Evolutionary conservation across 108 stramenopile species (phyloP).

Genomic region (Poteriospumella lacustris): DNA sequence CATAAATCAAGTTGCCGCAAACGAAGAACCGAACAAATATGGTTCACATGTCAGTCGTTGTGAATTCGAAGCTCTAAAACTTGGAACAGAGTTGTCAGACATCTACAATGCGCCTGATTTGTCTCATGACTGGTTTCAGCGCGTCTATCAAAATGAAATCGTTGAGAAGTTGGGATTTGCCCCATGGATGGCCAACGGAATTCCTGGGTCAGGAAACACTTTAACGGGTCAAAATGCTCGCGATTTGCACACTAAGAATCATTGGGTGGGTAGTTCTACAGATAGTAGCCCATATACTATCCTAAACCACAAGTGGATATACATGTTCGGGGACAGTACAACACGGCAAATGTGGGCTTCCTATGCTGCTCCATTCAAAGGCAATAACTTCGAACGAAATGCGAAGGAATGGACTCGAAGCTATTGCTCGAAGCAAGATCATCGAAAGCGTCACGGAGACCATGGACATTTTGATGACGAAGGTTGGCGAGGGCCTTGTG

Average conservation of each 20-base stretch:
- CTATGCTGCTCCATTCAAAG: constrained; percentile 2
- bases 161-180: constrained; percentile 16
- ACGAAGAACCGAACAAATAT: too few species aligned
- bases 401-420: not conserved
- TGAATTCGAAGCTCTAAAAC: too few species aligned
- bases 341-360: constrained; percentile 23
- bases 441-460: not conserved
- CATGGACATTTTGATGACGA: not conserved
- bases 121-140: not conserved
- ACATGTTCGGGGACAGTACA: constrained; percentile 12
- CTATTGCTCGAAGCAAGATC: not conserved
- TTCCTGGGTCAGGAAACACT: not conserved
- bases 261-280: not conserved
- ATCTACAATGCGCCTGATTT: not conserved
- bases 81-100: too few species aligned
- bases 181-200: constrained; percentile 4
- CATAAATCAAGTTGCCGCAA: too few species aligned
- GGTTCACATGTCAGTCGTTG: too few species aligned
- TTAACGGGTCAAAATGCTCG: not conserved
- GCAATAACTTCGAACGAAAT: constrained; percentile 22
- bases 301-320: constrained; percentile 4
- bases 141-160: not conserved
- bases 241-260: not conserved
- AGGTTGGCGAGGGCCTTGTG: constrained; percentile 21
- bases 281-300: not conserved